These are phyloP conservation scores for Elasticomyces elasticus DNA, from an alignment of 495 filamentous ascomycete genomes.

Conservation along the genomic window DNA sequence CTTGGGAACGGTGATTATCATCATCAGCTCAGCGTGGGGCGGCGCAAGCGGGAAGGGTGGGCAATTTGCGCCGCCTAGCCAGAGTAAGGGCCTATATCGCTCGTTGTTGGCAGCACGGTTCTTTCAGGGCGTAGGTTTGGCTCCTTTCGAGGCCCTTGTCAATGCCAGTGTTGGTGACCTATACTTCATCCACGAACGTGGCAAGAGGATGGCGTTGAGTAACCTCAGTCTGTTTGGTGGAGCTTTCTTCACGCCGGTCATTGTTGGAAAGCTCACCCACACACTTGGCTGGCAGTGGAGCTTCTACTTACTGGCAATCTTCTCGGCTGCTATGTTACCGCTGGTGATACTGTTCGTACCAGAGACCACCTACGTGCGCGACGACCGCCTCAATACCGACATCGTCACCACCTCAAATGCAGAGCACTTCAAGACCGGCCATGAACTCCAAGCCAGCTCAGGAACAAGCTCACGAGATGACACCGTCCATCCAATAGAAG, in stretches of 20 bases:
- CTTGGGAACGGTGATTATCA: slow-evolving; percentile 63
- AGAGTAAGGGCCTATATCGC: slow-evolving; percentile 34
- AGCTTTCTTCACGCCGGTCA: slow-evolving; percentile 81
- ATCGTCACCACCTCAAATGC: background rate
- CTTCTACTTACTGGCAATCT: slow-evolving; percentile 40
- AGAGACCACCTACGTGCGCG: slow-evolving; percentile 69
- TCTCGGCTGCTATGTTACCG: slow-evolving; percentile 33
- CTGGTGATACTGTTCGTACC: slow-evolving; percentile 62
- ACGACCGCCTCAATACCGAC: slow-evolving; percentile 49
- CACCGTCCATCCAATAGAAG: background rate
- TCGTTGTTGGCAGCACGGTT: slow-evolving; percentile 59
- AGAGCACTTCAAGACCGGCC: background rate
- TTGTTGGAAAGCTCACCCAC: slow-evolving; percentile 76
- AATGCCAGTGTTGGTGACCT: slow-evolving; percentile 36
- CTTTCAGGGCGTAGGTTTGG: slow-evolving; percentile 37
- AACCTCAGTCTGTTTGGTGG: slow-evolving; percentile 86
- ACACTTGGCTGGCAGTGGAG: slow-evolving; percentile 58
- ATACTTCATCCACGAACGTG: slow-evolving; percentile 45
- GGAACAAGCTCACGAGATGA: slow-evolving; percentile 13
- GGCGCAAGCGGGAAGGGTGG: slow-evolving; percentile 52
- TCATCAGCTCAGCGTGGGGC: slow-evolving; percentile 66
- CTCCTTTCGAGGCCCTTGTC: slow-evolving; percentile 38
- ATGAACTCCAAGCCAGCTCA: slow-evolving; percentile 3
- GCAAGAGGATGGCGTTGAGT: slow-evolving; percentile 79
- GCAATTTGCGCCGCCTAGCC: background rate